Conservation (phyloP, 2,329 filamentous ascomycete genomes). For the Ceratocystis destructans region DNA sequence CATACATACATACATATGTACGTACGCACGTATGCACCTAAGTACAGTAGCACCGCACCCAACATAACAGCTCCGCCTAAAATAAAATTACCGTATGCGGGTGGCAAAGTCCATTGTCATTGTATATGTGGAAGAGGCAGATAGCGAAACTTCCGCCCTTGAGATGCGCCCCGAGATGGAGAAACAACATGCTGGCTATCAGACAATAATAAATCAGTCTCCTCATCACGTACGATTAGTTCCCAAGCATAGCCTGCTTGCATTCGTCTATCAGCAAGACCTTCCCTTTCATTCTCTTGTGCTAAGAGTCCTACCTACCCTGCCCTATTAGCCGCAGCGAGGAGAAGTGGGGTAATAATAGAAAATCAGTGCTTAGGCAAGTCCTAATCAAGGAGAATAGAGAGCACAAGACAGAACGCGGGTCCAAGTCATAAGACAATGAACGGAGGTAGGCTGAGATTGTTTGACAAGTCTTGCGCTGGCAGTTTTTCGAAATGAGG, state of each 20-base stretch:
- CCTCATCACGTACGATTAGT: too few relatives aligned
- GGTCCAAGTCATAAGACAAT: not conserved
- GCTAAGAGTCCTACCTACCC: not conserved
- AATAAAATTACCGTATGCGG: not conserved
- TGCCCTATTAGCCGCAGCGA: not conserved
- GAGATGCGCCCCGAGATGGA: too few relatives aligned
- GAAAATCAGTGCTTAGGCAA: not conserved
- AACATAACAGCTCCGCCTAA: not conserved
- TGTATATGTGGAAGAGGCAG: not conserved
- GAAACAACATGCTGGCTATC: too few relatives aligned
- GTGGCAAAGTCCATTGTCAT: not conserved
- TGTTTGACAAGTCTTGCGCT: not conserved
- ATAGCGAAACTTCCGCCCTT: too few relatives aligned
- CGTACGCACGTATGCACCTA: not conserved
- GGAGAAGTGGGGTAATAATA: not conserved
- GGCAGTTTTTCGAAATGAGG: conserved; percentile 2
- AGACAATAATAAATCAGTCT: too few relatives aligned
- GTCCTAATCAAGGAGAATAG: not conserved
- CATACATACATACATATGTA: not conserved
- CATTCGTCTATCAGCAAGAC: too few relatives aligned
- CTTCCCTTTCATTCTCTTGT: too few relatives aligned
- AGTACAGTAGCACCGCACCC: not conserved
- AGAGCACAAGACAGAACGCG: not conserved
- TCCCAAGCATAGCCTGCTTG: too few relatives aligned
- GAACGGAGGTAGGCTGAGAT: not conserved